Evolutionary conservation across 208 protist species (phyloP), one percentile per base, ranked within the genome.

Genomic region (Jaenimonas drosophilae): DNA sequence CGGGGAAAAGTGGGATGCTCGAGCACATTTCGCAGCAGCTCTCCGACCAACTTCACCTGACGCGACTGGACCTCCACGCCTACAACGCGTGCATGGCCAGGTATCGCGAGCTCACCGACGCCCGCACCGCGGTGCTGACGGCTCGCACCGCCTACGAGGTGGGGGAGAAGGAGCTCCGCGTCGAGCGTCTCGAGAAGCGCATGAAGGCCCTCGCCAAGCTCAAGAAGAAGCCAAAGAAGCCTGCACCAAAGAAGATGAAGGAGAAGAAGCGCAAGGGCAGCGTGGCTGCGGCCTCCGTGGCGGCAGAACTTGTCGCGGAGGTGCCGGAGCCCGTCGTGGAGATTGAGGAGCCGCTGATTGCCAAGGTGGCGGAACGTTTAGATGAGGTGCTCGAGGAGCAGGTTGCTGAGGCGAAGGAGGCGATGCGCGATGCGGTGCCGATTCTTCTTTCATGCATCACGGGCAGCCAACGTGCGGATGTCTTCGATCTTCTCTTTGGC

Each of bases 181-280:
- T 65, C 24, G 76, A 88, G 25, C 65, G 80, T 1, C 21, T 67
- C 23, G 80, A 82, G 62, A 75, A 78, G 52, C 72, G 76, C 9
- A 30, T 49, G 25, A 65, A 67, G 50, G 38, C 46, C 1, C 49
- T 67, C 50, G 12, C 38, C 16, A 87, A 81, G 52, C 52, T 16
- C 25, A 72, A 64, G 21, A 63, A 48, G 33, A 65, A 83, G 33
- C 49, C 55, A 1, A 71, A 58, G 39, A 71, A 63, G 39, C 50
- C 53, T 17, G n/a, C n/a, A n/a, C n/a, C n/a, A n/a, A n/a, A n/a
- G n/a, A 51, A 30, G n/a, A 67, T 61, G 34, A 43, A 50, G n/a
- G 62, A 63, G 51, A 38, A 49, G 9, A 64, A 48, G 29, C 39
- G 49, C 12, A 66, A 61, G 54, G 55, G 48, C 19, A 60, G 34